Base-by-base conservation (phyloP, 2,329 filamentous ascomycete genomes). In the Claviceps citrina region DNA sequence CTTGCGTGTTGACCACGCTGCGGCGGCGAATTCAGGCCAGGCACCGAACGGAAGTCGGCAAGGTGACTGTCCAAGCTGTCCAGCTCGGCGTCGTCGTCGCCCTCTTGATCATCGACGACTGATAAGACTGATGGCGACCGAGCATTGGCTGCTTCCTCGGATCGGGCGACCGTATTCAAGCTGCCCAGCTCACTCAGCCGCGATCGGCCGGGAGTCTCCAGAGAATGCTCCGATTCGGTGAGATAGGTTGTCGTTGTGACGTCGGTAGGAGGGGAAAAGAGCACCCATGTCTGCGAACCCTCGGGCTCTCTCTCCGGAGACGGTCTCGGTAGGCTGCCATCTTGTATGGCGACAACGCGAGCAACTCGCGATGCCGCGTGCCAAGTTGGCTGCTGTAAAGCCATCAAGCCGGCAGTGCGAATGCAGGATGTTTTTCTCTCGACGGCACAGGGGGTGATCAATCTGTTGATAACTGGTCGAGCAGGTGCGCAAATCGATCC, bases 1-100 rank as follows among this genome's bases (percentile, higher is more conserved):
- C 70, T 67, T 16, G 74, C 66, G 47, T 73, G 76, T 15, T 55
- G 53, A 10, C 46, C 47, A 3, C 47, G 43, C 15, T 52, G 50
- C 7, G 51, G 49, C 16, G 47, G 49, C 16, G 47, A 43, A 26
- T 51, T 47, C 19, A 51, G 43, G 5, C 47, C 56, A 4, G 70
- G 65, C 6, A 66, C 67, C 33, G 84, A 77, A 38, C 85, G 76
- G 54, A 95, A 95, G 32, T 86, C 87, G 47, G 87, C 81, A 1
- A 96, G 68, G 40, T 93, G 87, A 54, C 89, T 87, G 56, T 96
- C 89, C 31, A 96, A 69, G 55, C 86, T 94, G 57, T 98, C 91
- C 33, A 96, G 68, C 56, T 96, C 89, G 20, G 71, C 76, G 45
- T 84, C 81, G 24, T 84, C 81, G 22, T 79, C 76, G 18, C 41